Percentiles rank a stretch among this genome's conserved stretches.
Evolutionary conservation across 208 protist species (phyloP).

Genomic region (Angomonas deanei): DNA sequence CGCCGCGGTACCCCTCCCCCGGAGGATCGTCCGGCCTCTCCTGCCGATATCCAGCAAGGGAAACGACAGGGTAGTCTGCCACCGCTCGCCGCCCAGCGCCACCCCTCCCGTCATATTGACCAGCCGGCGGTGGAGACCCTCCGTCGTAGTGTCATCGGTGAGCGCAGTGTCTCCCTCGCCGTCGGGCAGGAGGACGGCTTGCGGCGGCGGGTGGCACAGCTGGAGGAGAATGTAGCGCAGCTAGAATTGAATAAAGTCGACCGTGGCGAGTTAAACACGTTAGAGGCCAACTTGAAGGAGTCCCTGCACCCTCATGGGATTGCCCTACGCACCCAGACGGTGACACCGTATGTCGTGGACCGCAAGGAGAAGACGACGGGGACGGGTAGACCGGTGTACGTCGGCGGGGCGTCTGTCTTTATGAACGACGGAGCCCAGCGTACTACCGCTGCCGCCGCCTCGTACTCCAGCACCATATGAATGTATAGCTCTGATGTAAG

Average conservation of each 20-base stretch:
- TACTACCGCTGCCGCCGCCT: slow-evolving; percentile 56
- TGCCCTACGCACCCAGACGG: slow-evolving; percentile 3
- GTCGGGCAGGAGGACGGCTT: slow-evolving; percentile 47
- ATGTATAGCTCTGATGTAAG: slow-evolving; percentile 6
- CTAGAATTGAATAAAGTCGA: slow-evolving; percentile 80
- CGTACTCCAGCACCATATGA: slow-evolving; percentile 11
- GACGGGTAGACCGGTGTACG: slow-evolving; percentile 56
- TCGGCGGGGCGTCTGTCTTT: slow-evolving; percentile 40
- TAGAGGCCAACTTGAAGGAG: slow-evolving; percentile 43
- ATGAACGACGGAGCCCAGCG: slow-evolving; percentile 28
- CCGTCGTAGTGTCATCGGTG: slow-evolving; percentile 12
- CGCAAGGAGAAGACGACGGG: neutral
- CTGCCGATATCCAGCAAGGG: neutral
- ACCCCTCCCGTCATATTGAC: slow-evolving; percentile 19
- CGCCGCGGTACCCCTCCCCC: neutral
- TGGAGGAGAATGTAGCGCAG: slow-evolving; percentile 65
- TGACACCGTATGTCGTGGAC: neutral
- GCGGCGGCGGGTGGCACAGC: slow-evolving; percentile 49
- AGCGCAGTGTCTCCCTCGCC: slow-evolving; percentile 28
- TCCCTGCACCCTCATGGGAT: slow-evolving; percentile 11
- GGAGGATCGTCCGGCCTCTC: neutral
- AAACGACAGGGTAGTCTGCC: neutral
- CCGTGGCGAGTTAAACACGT: slow-evolving; percentile 44
- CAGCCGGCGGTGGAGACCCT: slow-evolving; percentile 47
- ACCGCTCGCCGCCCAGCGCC: neutral